Conservation (phyloP, 176 grass and related monocot species). For the Paspalum vaginatum region DNA sequence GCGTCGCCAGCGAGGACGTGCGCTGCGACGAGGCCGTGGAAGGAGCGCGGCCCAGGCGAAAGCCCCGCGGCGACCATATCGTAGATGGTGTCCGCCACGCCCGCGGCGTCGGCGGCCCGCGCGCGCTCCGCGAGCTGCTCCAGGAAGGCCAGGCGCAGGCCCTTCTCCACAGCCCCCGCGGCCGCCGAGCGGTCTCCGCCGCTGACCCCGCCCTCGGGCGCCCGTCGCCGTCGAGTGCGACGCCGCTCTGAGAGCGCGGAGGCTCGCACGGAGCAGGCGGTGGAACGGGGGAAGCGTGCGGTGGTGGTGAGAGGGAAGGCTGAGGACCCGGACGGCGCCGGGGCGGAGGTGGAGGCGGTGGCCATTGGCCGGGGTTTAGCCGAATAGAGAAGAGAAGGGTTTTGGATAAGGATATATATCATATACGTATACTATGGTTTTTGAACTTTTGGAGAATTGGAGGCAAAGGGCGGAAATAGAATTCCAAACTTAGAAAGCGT, state of each 20-base stretch:
- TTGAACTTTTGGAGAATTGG: constrained; percentile 32
- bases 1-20: constrained; percentile 77
- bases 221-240: constrained; percentile 61
- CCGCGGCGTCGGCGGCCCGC: constrained; percentile 48
- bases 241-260: constrained; percentile 53
- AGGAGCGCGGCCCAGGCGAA: constrained; percentile 81
- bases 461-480: neutral
- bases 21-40: constrained; percentile 87
- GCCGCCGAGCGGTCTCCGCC: constrained; percentile 58
- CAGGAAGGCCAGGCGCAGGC: constrained; percentile 72
- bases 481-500: no score
- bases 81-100: constrained; percentile 78
- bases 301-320: constrained; percentile 50
- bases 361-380: constrained; percentile 73
- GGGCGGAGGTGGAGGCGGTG: constrained; percentile 43
- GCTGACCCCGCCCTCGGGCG: constrained; percentile 39
- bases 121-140: constrained; percentile 77
- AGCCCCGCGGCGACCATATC: constrained; percentile 98
- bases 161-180: constrained; percentile 62
- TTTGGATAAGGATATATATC: constrained; percentile 57
- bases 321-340: constrained; percentile 40
- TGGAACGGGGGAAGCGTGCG: constrained; percentile 39
- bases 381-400: constrained; percentile 27
- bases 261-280: constrained; percentile 3
- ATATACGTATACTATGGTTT: neutral